Percentiles rank a stretch among this genome's conserved stretches.
Evolutionary conservation across 2,329 filamentous ascomycete species (phyloP).

Genomic region (Trichoderma arundinaceum): DNA sequence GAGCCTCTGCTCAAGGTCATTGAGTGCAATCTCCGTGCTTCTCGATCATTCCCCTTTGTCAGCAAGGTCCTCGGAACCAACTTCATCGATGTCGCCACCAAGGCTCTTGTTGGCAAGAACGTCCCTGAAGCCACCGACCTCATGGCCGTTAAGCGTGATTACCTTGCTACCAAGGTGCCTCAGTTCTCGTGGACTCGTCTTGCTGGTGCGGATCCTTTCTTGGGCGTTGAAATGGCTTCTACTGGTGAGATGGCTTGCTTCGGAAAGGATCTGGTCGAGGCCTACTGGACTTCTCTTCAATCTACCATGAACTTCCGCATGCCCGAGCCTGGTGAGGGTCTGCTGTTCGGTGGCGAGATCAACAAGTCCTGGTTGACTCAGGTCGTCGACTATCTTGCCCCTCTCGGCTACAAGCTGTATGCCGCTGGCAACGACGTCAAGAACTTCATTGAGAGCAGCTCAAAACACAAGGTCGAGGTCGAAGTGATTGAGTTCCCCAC

Average conservation of each 20-base stretch:
- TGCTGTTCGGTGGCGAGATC: conserved; percentile 89
- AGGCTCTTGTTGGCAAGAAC: conserved; percentile 83
- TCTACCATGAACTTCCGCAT: conserved; percentile 99
- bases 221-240: conserved; percentile 96
- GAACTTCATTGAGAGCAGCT: conserved; percentile 74
- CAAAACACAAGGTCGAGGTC: conserved; percentile 71
- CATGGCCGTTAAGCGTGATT: conserved; percentile 88
- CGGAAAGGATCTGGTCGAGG: conserved; percentile 92
- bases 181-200: conserved; percentile 99
- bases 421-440: conserved; percentile 84
- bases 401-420: conserved; percentile 93
- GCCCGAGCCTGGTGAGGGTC: conserved; percentile 90
- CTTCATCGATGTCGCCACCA: conserved; percentile 95
- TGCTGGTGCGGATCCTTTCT: conserved; percentile 93
- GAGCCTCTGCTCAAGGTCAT: conserved; percentile 89
- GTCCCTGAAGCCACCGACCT: conserved; percentile 86
- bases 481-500: conserved; percentile 97
- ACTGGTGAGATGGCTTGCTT: conserved; percentile 99
- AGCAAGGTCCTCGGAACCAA: conserved; percentile 96
- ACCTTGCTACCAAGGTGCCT: conserved; percentile 95
- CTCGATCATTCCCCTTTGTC: conserved; percentile 97
- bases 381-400: conserved; percentile 85
- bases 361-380: conserved; percentile 72
- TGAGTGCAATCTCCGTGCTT: conserved; percentile 96
- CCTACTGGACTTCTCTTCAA: conserved; percentile 96